Evolutionary conservation across 2,329 filamentous ascomycete species (phyloP).

Genomic region (Xylariaceae sp.): DNA sequence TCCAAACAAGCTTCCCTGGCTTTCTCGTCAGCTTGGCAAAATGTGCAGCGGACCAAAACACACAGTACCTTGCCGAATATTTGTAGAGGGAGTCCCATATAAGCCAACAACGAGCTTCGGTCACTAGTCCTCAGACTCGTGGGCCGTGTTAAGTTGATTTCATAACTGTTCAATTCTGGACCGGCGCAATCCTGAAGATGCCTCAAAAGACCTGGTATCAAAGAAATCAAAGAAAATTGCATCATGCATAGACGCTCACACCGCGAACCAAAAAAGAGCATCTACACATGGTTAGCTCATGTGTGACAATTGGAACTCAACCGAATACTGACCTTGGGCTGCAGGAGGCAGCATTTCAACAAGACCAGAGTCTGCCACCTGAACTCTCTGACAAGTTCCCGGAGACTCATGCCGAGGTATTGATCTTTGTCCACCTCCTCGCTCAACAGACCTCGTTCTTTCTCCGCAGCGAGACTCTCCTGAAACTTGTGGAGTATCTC

Average conservation of each 20-base stretch:
- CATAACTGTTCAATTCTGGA: slow-evolving; percentile 84
- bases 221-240: slow-evolving; percentile 91
- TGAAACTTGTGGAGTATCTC: slow-evolving; percentile 91
- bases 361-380: slow-evolving; percentile 91
- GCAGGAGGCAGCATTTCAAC: slow-evolving; percentile 88
- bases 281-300: slow-evolving; percentile 50
- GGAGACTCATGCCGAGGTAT: slow-evolving; percentile 82
- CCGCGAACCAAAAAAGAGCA: slow-evolving; percentile 97
- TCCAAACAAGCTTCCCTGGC: slow-evolving; percentile 84
- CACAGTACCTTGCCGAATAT: slow-evolving; percentile 79
- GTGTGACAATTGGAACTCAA: no score
- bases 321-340: slow-evolving; percentile 71
- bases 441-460: slow-evolving; percentile 52
- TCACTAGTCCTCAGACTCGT: slow-evolving; percentile 90
- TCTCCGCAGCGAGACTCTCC: slow-evolving; percentile 75
- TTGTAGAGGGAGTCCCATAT: slow-evolving; percentile 92
- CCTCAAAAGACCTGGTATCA: slow-evolving; percentile 89
- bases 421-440: slow-evolving; percentile 77
- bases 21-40: slow-evolving; percentile 6
- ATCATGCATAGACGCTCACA: slow-evolving; percentile 97
- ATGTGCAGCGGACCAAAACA: not conserved
- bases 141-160: slow-evolving; percentile 69
- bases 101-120: slow-evolving; percentile 81
- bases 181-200: slow-evolving; percentile 94
- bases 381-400: slow-evolving; percentile 91